A percentile compares a stretch with the other conserved stretches of the same genome.
Conservation (phyloP, 371 early-diverging fungal genomes). For the Caulochytrium protostelioides region DNA sequence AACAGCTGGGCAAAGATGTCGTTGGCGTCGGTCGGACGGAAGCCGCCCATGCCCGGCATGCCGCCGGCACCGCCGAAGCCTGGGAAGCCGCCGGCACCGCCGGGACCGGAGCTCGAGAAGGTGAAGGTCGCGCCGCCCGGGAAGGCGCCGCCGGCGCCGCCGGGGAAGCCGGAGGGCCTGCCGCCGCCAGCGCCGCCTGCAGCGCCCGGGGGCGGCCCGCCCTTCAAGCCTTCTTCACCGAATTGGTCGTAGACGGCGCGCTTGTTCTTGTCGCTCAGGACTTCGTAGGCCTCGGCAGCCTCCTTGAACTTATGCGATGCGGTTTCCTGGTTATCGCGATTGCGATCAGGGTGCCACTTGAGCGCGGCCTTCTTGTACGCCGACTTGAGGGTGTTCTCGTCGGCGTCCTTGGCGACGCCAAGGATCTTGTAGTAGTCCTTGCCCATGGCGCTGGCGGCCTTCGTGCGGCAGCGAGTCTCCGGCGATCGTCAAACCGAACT, state of each 20-base stretch:
- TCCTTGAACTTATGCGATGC: conserved; percentile 74
- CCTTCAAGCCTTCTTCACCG: conserved; percentile 78
- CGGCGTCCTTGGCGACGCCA: conserved; percentile 12
- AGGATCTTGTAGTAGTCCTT: conserved; percentile 19
- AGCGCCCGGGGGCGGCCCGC: conserved; percentile 15
- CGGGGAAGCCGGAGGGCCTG: conserved; percentile 28
- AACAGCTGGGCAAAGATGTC: conserved; percentile 81
- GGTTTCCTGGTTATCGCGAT: conserved; percentile 48
- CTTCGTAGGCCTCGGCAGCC: conserved; percentile 15
- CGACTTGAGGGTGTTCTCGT: conserved; percentile 17
- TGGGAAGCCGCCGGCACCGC: conserved; percentile 17
- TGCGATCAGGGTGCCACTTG: conserved; percentile 43
- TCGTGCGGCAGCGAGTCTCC: not conserved
- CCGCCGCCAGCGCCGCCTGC: conserved; percentile 24
- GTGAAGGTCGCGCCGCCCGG: conserved; percentile 18
- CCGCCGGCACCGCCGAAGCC: conserved; percentile 5
- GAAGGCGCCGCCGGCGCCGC: conserved; percentile 25
- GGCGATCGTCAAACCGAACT: not conserved
- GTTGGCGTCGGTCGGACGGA: conserved; percentile 47
- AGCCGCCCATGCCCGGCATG: conserved; percentile 20
- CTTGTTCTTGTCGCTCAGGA: conserved; percentile 32
- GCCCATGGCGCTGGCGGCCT: too few species aligned
- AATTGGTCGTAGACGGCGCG: conserved; percentile 66
- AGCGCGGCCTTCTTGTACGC: conserved; percentile 34
- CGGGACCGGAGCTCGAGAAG: conserved; percentile 7